phyloP scores from a whole-genome alignment of 768 basidiomycete species.

The Lyophyllum shimeji region DNA sequence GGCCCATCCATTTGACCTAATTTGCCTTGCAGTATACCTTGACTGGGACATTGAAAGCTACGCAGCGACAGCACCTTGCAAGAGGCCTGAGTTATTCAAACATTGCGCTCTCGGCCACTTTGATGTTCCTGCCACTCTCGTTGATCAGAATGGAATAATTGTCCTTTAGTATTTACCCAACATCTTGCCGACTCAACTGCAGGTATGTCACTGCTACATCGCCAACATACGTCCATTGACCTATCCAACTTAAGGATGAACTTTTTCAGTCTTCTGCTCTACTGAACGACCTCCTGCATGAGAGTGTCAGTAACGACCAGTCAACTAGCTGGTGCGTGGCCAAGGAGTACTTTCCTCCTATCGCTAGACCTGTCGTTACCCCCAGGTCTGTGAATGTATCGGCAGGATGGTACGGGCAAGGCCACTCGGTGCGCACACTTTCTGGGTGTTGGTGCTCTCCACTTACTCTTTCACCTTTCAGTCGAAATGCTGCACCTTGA shows the following conservation, averaged over 20 bases:
- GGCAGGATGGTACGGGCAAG: background rate
- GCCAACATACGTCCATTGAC: background rate
- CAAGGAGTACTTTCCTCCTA: background rate
- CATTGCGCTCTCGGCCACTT: background rate
- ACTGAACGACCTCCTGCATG: background rate
- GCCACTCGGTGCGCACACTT: background rate
- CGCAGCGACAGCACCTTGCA: background rate
- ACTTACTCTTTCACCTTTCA: background rate
- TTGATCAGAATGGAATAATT: background rate
- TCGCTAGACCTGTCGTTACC: background rate
- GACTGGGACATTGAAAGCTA: background rate
- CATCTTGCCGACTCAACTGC: background rate
- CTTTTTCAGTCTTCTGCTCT: background rate
- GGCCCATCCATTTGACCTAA: background rate
- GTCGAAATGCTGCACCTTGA: background rate
- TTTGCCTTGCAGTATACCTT: background rate
- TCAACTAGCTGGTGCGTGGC: background rate
- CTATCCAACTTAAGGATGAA: background rate
- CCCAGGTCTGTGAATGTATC: background rate
- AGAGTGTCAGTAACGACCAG: background rate
- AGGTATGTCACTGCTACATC: background rate
- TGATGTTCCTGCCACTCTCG: background rate
- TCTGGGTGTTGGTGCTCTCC: too few species aligned
- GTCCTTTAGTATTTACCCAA: background rate
- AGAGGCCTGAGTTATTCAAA: background rate